phyloP scores from a whole-genome alignment of 148 eudicot species.

The Dysphania ambrosioides region DNA sequence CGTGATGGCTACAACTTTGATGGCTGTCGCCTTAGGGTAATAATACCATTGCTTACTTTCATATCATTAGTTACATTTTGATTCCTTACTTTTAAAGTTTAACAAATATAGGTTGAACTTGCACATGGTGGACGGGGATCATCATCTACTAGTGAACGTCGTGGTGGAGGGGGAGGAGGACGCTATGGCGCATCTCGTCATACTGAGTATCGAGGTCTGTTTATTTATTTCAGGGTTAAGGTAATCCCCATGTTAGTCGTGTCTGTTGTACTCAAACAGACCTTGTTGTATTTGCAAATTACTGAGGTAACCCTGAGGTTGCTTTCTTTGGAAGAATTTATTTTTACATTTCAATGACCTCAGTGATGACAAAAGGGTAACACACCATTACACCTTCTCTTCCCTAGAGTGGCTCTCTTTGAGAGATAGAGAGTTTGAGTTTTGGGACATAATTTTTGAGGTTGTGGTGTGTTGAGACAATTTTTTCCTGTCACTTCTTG shows the following conservation, averaged over 20 bases:
- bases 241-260: not conserved
- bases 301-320: too few relatives aligned
- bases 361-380: too few relatives aligned
- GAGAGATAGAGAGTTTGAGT: too few relatives aligned
- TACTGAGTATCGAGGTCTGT: slow-evolving; percentile 79
- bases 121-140: slow-evolving; percentile 97
- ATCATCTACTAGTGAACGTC: slow-evolving; percentile 83
- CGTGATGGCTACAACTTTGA: slow-evolving; percentile 99
- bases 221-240: not conserved
- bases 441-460: too few relatives aligned
- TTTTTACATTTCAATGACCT: too few relatives aligned
- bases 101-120: slow-evolving; percentile 72
- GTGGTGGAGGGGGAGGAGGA: slow-evolving; percentile 52
- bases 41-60: not conserved
- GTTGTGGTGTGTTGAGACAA: too few relatives aligned
- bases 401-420: too few relatives aligned
- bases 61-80: not conserved
- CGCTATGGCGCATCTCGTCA: slow-evolving; percentile 71
- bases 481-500: too few relatives aligned
- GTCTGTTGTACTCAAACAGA: not conserved
- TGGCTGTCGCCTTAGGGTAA: slow-evolving; percentile 93
- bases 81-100: slow-evolving; percentile 13
- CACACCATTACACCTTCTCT: too few relatives aligned
- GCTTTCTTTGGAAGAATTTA: too few relatives aligned
- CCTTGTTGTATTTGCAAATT: not conserved